These are phyloP conservation scores for Pseudogymnoascus sp. DNA, from an alignment of 2,329 filamentous ascomycete genomes.

Conservation along the genomic window DNA sequence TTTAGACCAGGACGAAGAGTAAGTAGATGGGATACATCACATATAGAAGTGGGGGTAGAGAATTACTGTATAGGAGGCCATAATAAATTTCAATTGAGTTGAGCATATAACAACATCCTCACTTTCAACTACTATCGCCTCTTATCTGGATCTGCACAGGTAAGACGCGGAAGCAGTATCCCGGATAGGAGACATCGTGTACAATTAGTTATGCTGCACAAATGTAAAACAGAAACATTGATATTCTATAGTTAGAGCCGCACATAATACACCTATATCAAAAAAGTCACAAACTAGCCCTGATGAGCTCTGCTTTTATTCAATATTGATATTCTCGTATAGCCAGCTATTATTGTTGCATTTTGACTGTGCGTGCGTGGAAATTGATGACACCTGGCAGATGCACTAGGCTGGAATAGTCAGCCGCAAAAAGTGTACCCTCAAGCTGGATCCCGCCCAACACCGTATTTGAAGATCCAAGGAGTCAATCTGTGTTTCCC, in stretches of 20 bases:
- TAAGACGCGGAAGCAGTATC: not conserved
- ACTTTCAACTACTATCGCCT: not conserved
- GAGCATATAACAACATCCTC: not conserved
- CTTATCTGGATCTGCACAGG: not conserved
- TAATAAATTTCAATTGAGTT: conserved; percentile 1
- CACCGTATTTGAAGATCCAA: not conserved
- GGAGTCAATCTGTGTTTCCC: not conserved
- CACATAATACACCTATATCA: not conserved
- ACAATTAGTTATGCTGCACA: conserved; percentile 2
- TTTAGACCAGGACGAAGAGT: conserved; percentile 37
- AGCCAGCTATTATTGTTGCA: not conserved
- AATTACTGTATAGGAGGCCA: not conserved
- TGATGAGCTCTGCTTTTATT: not conserved
- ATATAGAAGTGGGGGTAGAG: conserved; percentile 8
- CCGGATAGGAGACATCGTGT: not conserved
- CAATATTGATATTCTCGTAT: conserved; percentile 5
- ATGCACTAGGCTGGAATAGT: conserved; percentile 7
- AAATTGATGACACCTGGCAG: conserved; percentile 10
- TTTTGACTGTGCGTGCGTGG: conserved; percentile 4
- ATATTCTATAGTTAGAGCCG: not conserved
- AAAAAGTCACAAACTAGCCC: not conserved
- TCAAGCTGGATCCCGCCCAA: not conserved
- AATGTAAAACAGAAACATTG: not conserved
- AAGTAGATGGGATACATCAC: conserved; percentile 13
- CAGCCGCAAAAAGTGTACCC: conserved; percentile 9